Percentiles rank a stretch among this genome's conserved stretches.
Evolutionary conservation across 805 yeast genomes (phyloP).

Genomic region (Kodamaea jinghongensis): DNA sequence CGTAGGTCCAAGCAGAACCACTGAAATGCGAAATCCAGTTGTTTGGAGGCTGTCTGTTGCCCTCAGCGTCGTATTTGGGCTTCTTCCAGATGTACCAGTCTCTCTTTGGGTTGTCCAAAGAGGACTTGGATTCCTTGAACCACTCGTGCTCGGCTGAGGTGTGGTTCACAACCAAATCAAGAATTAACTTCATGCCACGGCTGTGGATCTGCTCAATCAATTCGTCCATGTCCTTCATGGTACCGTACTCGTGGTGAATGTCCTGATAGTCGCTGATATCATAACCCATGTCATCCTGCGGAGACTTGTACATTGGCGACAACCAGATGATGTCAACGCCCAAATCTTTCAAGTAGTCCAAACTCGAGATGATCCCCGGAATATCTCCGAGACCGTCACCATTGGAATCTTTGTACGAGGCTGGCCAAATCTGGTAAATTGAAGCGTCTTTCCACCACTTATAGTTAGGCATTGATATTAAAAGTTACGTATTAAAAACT

Average conservation of each 20-base stretch:
- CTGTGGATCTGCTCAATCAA: slow-evolving; percentile 47
- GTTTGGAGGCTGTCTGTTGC: slow-evolving; percentile 53
- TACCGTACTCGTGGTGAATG: slow-evolving; percentile 52
- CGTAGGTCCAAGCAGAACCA: slow-evolving; percentile 58
- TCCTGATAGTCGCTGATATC: slow-evolving; percentile 55
- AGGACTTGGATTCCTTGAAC: slow-evolving; percentile 55
- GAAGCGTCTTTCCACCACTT: slow-evolving; percentile 58
- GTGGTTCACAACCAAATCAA: slow-evolving; percentile 60
- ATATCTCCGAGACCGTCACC: slow-evolving; percentile 61
- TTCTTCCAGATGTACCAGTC: slow-evolving; percentile 63
- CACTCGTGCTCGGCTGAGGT: slow-evolving; percentile 55
- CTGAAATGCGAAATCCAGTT: slow-evolving; percentile 55
- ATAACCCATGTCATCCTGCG: slow-evolving; percentile 63
- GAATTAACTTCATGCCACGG: slow-evolving; percentile 49
- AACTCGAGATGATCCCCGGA: slow-evolving; percentile 49
- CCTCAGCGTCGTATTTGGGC: slow-evolving; percentile 44
- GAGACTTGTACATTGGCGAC: slow-evolving; percentile 57
- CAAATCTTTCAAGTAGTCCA: slow-evolving; percentile 49
- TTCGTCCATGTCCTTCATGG: slow-evolving; percentile 49
- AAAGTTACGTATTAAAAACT: background rate
- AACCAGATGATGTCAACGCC: slow-evolving; percentile 57
- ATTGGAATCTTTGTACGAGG: slow-evolving; percentile 56
- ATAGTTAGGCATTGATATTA: slow-evolving; percentile 16
- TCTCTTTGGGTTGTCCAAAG: slow-evolving; percentile 52
- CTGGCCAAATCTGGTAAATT: slow-evolving; percentile 61